phyloP scores from a whole-genome alignment of 2,329 filamentous ascomycete genomes.

The Epichloe gansuensis region DNA sequence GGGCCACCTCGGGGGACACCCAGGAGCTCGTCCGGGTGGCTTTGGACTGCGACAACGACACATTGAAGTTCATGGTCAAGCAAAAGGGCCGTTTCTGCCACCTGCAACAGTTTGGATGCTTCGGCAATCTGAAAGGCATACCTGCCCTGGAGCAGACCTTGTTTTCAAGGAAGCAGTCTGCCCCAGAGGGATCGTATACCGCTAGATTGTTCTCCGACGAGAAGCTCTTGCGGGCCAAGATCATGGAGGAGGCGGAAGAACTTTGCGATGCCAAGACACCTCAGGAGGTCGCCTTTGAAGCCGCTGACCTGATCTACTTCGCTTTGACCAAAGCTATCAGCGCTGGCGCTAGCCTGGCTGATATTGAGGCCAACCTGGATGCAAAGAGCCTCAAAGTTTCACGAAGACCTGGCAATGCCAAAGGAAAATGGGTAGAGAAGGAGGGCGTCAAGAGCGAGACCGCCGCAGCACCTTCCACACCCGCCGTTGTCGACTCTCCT shows the following conservation, averaged over 20 bases:
- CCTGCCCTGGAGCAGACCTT: slow-evolving; percentile 80
- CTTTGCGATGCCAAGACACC: slow-evolving; percentile 75
- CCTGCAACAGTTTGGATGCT: slow-evolving; percentile 82
- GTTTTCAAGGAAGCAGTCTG: slow-evolving; percentile 64
- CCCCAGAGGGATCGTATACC: slow-evolving; percentile 85
- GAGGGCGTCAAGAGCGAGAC: slow-evolving; percentile 47
- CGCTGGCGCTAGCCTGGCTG: slow-evolving; percentile 71
- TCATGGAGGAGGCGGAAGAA: slow-evolving; percentile 96
- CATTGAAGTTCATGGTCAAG: slow-evolving; percentile 75
- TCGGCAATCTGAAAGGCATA: slow-evolving; percentile 72
- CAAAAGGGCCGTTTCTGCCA: slow-evolving; percentile 94
- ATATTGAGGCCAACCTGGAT: slow-evolving; percentile 86
- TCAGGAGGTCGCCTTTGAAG: slow-evolving; percentile 82
- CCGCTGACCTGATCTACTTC: slow-evolving; percentile 93
- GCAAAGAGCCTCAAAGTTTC: slow-evolving; percentile 93
- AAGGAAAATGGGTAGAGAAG: slow-evolving; percentile 82
- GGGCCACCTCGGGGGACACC: slow-evolving; percentile 83
- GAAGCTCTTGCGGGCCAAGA: slow-evolving; percentile 83
- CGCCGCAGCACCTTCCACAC: slow-evolving; percentile 19
- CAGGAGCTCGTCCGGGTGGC: slow-evolving; percentile 78
- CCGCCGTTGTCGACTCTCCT: slow-evolving; percentile 19
- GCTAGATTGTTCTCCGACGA: slow-evolving; percentile 84
- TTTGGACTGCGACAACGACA: slow-evolving; percentile 88
- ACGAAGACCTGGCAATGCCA: slow-evolving; percentile 83
- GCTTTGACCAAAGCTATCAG: slow-evolving; percentile 79